These are phyloP conservation scores for Hymenochaete sp. DNA, from an alignment of 1,284 basidiomycete species.

Conservation along the genomic window DNA sequence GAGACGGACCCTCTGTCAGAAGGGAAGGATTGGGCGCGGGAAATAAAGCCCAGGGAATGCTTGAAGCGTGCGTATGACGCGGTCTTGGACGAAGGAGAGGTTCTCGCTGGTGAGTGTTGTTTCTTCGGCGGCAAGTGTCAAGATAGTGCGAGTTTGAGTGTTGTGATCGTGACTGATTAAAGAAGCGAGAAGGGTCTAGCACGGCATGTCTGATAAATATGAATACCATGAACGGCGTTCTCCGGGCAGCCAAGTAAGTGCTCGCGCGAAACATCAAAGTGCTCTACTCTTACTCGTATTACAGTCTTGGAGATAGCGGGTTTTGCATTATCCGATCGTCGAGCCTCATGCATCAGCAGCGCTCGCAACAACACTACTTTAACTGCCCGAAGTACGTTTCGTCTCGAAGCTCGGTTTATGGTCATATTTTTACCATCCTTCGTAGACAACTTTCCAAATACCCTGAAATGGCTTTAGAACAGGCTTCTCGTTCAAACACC, in stretches of 20 bases:
- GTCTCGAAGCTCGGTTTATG: conserved; percentile 3
- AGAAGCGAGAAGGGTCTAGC: conserved; percentile 56
- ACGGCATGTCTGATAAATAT: conserved; percentile 77
- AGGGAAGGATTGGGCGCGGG: conserved; percentile 55
- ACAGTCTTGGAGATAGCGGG: conserved; percentile 79
- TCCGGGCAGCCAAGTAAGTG: conserved; percentile 74
- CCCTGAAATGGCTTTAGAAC: too few species aligned
- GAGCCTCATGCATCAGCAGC: conserved; percentile 53
- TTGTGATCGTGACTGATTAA: neutral
- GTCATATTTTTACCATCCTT: neutral
- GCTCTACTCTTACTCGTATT: conserved; percentile 2
- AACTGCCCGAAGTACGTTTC: conserved; percentile 63
- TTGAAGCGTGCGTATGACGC: conserved; percentile 66
- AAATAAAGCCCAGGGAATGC: conserved; percentile 61
- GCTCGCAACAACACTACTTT: conserved; percentile 71
- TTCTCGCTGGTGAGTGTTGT: conserved; percentile 56
- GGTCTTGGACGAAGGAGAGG: conserved; percentile 59
- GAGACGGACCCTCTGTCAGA: conserved; percentile 45
- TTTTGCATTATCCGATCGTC: conserved; percentile 71
- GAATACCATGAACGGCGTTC: conserved; percentile 64
- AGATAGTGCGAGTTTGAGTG: neutral
- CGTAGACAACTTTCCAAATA: too few species aligned
- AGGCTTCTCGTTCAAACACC: too few species aligned
- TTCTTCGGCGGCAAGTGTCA: neutral
- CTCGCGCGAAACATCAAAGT: neutral